phyloP scores from a whole-genome alignment of 2,329 filamentous ascomycete genomes.

The Pyrenophora graminea region DNA sequence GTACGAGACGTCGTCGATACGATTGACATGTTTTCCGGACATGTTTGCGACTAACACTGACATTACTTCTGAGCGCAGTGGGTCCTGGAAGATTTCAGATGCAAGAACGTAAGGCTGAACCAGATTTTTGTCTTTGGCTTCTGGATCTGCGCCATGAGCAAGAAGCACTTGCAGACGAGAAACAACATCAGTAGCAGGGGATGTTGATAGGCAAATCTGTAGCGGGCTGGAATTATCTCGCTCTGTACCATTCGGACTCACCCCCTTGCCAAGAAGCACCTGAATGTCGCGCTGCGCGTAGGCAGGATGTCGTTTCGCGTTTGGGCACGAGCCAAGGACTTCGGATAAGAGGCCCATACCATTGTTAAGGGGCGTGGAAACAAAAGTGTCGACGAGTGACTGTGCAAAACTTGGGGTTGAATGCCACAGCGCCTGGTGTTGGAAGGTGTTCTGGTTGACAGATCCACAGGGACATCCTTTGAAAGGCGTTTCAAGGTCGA shows the following conservation, averaged over 20 bases:
- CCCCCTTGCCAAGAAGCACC: conserved; percentile 31
- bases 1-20: conserved; percentile 14
- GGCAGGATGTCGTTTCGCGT: conserved; percentile 36
- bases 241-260: conserved; percentile 32
- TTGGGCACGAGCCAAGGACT: conserved; percentile 35
- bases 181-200: conserved; percentile 35
- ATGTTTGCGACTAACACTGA: conserved; percentile 32
- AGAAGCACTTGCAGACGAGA: conserved; percentile 32
- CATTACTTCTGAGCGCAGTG: conserved; percentile 31
- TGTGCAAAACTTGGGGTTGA: conserved; percentile 31
- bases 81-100: conserved; percentile 33
- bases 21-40: conserved; percentile 17
- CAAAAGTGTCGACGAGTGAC: conserved; percentile 29
- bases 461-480: conserved; percentile 30
- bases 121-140: conserved; percentile 26
- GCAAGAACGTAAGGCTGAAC: conserved; percentile 32
- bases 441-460: conserved; percentile 24
- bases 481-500: conserved; percentile 27
- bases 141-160: conserved; percentile 37
- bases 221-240: conserved; percentile 27
- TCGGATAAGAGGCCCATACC: conserved; percentile 34
- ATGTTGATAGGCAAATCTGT: conserved; percentile 32
- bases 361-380: conserved; percentile 12
- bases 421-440: conserved; percentile 43
- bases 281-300: conserved; percentile 40